A percentile compares a stretch with the other conserved stretches of the same genome.
phyloP scores from a whole-genome alignment of 78 protist species.

The Isochrysis galbana region DNA sequence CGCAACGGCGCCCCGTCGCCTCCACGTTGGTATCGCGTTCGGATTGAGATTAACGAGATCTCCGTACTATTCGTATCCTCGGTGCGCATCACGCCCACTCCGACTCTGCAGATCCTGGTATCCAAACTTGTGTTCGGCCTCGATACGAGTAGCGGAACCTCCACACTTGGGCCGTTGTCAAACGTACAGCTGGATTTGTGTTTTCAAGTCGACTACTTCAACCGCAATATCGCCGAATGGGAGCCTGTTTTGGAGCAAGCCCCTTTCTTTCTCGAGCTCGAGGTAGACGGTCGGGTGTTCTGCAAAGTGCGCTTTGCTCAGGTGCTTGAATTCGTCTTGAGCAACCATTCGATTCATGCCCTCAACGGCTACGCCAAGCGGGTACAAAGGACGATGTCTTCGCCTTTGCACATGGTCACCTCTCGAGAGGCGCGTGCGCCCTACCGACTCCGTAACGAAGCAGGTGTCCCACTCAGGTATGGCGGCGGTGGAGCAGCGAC shows the following conservation, averaged over 20 bases:
- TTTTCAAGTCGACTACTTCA: background rate
- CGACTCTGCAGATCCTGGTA: background rate
- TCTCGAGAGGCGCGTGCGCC: background rate
- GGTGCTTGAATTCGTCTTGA: background rate
- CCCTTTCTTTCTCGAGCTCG: background rate
- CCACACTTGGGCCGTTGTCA: no score
- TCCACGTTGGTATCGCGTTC: background rate
- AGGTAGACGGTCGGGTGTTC: background rate
- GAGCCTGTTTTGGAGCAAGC: background rate
- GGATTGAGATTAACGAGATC: background rate
- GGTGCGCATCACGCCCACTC: background rate
- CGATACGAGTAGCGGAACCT: background rate
- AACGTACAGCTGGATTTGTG: no score
- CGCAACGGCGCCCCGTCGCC: background rate
- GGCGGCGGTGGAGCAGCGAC: no score
- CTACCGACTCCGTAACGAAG: background rate
- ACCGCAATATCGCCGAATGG: background rate
- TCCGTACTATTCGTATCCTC: background rate
- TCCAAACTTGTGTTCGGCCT: background rate
- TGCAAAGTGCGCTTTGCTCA: background rate
- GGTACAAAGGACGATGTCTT: background rate
- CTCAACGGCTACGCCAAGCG: background rate
- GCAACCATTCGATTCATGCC: background rate
- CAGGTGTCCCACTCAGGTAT: background rate
- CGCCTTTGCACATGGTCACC: background rate